Base-by-base conservation (phyloP, 805 yeast genomes). In the Kodamaea sagamina region DNA sequence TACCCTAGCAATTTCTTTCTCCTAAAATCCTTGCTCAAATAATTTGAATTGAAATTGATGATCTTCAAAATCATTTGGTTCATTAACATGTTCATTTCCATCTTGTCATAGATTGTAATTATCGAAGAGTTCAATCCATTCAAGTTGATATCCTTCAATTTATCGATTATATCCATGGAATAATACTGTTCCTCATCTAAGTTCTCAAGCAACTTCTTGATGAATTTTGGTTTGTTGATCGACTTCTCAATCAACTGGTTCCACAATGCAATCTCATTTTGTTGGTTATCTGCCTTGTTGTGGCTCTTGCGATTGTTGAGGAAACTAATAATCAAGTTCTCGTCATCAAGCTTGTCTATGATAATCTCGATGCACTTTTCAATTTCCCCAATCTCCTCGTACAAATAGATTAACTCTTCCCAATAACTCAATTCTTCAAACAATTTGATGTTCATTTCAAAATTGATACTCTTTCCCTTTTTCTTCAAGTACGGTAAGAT, bases 301-400 rank as follows among this genome's bases (percentile, higher is more conserved):
- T 34, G 19, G 4, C 18, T 31, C 32, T 26, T 42, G 17, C 41
- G 28, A 19, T 42, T 42, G 21, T 36, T 29, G 8, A 42, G 37
- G 71, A 89, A 93, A 12, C 74, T 75, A 17, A 93, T 85, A 0
- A 98, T 98, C 49, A 78, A 72, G 31, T 77, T 75, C 0, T 96
- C 92, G 58, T 92, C 93, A 42, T 83, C 74, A 40, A 90, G 65
- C 52, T 86, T 77, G 49, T 86, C 84, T 29, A 89, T 81, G 11
- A 93, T 89, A 32, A 93, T 68, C 44, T 72, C 75, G 53, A 92
- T 65, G 0, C 98, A 98, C 47, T 79, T 77, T 47, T 75, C 75
- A 44, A 82, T 80, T 51, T 86, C 86, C 1, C 99, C 98, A 18
- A 86, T 82, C 53, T 81, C 79, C 4, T 96, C 95, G 47, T 88